A percentile compares a stretch with the other conserved stretches of the same genome.
phyloP scores from a whole-genome alignment of 2,329 filamentous ascomycete genomes.

The Neofusicoccum sp. region DNA sequence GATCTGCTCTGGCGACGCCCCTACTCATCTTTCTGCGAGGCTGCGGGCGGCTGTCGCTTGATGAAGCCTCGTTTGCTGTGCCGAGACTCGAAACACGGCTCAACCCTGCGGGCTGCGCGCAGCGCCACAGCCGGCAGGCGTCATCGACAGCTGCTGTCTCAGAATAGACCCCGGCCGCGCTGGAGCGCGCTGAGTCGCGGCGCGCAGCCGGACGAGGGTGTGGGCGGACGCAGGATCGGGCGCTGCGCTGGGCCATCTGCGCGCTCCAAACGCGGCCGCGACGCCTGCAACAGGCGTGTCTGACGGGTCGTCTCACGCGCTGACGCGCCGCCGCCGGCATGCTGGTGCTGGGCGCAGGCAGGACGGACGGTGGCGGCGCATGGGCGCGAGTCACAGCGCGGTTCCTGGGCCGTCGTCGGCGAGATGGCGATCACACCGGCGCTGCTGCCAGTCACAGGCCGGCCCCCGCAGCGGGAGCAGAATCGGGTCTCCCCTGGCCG shows the following conservation, averaged over 20 bases:
- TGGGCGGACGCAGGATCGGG: constrained; percentile 1
- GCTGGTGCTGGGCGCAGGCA: neutral
- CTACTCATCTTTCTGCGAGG: neutral
- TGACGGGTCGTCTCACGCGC: neutral
- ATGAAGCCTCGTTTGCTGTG: constrained; percentile 6
- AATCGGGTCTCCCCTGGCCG: neutral
- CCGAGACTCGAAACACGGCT: constrained; percentile 8
- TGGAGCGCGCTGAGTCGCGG: neutral
- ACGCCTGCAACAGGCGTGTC: neutral
- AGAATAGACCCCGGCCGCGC: neutral
- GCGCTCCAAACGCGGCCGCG: neutral
- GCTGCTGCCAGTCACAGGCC: neutral
- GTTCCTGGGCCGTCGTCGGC: constrained; percentile 12
- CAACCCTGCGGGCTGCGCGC: neutral
- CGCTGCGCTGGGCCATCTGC: neutral
- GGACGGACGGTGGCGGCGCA: neutral
- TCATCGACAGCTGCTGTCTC: constrained; percentile 3
- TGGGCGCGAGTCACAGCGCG: neutral
- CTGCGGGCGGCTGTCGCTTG: neutral
- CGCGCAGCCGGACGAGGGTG: neutral
- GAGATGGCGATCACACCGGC: constrained; percentile 11
- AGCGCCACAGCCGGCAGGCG: constrained; percentile 8
- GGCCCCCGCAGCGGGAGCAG: constrained; percentile 10
- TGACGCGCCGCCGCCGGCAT: neutral
- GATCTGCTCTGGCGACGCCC: neutral